Conservation (phyloP, 2,329 filamentous ascomycete species). For the Trichoderma hamatum region DNA sequence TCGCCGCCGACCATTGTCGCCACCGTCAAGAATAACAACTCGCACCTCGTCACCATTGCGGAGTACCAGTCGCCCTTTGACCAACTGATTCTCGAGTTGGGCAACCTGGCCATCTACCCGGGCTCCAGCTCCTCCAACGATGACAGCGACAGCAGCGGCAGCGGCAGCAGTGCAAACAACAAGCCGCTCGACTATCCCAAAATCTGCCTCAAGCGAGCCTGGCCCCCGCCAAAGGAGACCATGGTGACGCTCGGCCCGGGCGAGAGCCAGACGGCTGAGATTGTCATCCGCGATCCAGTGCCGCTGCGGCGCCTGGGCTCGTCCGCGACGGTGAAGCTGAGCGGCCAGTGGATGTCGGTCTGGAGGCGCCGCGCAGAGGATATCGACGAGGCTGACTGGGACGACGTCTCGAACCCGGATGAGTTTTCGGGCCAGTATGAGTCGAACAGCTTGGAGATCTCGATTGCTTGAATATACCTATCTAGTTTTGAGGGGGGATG, state of each 20-base stretch:
- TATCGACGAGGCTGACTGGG: constrained; percentile 28
- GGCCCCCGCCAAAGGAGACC: constrained; percentile 42
- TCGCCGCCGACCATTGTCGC: constrained; percentile 42
- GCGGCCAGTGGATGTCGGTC: constrained; percentile 44
- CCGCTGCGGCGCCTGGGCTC: constrained; percentile 39
- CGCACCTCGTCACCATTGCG: constrained; percentile 42
- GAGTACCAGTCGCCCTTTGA: constrained; percentile 47
- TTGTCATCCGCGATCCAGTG: constrained; percentile 40
- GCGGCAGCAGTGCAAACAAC: constrained; percentile 13
- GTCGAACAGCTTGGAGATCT: constrained; percentile 26
- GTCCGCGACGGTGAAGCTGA: constrained; percentile 38
- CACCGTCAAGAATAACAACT: constrained; percentile 44
- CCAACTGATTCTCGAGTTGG: constrained; percentile 40
- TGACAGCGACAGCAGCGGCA: background rate
- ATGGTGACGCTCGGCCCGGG: constrained; percentile 43
- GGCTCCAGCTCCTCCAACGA: background rate
- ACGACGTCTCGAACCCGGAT: constrained; percentile 18
- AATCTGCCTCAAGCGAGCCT: constrained; percentile 40
- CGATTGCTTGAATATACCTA: constrained; percentile 6
- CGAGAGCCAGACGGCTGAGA: constrained; percentile 38
- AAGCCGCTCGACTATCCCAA: constrained; percentile 38
- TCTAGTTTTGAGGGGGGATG: background rate
- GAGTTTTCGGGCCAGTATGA: constrained; percentile 26
- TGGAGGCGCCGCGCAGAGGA: constrained; percentile 36
- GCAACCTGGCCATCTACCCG: constrained; percentile 41